Conservation (phyloP, 345 rosid species). For the Cardiospermum halicacabum region DNA sequence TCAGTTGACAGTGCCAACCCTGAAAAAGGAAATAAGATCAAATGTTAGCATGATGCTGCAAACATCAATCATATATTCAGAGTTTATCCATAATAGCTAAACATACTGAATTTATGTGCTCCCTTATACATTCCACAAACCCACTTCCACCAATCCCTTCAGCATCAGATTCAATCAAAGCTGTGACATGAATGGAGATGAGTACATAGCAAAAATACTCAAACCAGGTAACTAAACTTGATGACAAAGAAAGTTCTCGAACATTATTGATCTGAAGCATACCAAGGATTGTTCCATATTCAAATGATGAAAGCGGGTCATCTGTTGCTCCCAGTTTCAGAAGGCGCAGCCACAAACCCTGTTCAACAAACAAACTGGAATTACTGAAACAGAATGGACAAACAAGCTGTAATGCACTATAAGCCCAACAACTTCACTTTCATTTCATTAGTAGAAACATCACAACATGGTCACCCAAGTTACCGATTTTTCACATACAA, state of each 20-base stretch:
- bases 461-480: not conserved
- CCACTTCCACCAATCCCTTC: slow-evolving; percentile 99
- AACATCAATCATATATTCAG: slow-evolving; percentile 13
- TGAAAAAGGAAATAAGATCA: slow-evolving; percentile 35
- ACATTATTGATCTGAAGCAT: slow-evolving; percentile 24
- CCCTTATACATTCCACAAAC: slow-evolving; percentile 94
- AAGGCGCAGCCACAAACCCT: slow-evolving; percentile 98
- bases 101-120: slow-evolving; percentile 86
- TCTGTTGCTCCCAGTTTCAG: slow-evolving; percentile 81
- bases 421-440: slow-evolving; percentile 4
- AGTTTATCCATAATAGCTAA: slow-evolving; percentile 16
- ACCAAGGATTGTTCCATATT: slow-evolving; percentile 96
- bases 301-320: slow-evolving; percentile 99
- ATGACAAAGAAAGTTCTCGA: slow-evolving; percentile 16
- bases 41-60: slow-evolving; percentile 27
- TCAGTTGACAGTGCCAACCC: slow-evolving; percentile 88
- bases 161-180: slow-evolving; percentile 97
- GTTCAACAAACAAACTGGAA: slow-evolving; percentile 18
- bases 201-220: slow-evolving; percentile 12
- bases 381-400: slow-evolving; percentile 6
- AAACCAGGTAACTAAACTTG: slow-evolving; percentile 7
- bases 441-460: not conserved
- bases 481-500: too few relatives aligned
- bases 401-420: not conserved
- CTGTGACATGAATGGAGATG: slow-evolving; percentile 44